A percentile compares a stretch with the other conserved stretches of the same genome.
Evolutionary conservation across 306 rosid species (phyloP).

Genomic region (Quercus berberidifolia): DNA sequence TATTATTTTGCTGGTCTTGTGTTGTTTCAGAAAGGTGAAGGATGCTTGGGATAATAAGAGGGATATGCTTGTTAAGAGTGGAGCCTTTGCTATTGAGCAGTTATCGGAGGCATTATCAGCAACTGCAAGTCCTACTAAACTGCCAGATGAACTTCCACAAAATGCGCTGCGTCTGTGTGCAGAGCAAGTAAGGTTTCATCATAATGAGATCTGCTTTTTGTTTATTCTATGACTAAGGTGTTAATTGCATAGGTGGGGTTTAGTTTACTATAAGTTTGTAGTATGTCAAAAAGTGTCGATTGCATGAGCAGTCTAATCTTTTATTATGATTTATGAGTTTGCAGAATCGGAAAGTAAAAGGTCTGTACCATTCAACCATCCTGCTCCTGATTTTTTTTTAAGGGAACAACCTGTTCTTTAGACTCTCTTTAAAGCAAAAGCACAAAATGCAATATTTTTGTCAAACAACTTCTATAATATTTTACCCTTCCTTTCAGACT

Average conservation of each 20-base stretch:
- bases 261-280: background rate
- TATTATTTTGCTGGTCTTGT: slow-evolving; percentile 13
- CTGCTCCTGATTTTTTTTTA: background rate
- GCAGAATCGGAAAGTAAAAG: background rate
- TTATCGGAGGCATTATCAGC: slow-evolving; percentile 75
- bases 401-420: background rate
- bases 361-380: background rate
- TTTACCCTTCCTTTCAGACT: background rate
- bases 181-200: slow-evolving; percentile 57
- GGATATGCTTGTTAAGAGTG: slow-evolving; percentile 82
- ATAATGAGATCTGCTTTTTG: background rate
- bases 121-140: slow-evolving; percentile 58
- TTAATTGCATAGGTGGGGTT: background rate
- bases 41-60: slow-evolving; percentile 77
- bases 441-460: background rate
- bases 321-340: background rate
- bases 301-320: background rate
- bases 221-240: background rate
- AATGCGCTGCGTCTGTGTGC: slow-evolving; percentile 62
- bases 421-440: background rate
- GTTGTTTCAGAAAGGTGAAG: slow-evolving; percentile 70
- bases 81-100: slow-evolving; percentile 79
- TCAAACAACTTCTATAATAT: background rate
- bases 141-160: slow-evolving; percentile 63
- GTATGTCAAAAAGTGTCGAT: background rate